These are phyloP conservation scores for Colletotrichum sp. DNA, from an alignment of 2,329 filamentous ascomycete species.

Conservation along the genomic window DNA sequence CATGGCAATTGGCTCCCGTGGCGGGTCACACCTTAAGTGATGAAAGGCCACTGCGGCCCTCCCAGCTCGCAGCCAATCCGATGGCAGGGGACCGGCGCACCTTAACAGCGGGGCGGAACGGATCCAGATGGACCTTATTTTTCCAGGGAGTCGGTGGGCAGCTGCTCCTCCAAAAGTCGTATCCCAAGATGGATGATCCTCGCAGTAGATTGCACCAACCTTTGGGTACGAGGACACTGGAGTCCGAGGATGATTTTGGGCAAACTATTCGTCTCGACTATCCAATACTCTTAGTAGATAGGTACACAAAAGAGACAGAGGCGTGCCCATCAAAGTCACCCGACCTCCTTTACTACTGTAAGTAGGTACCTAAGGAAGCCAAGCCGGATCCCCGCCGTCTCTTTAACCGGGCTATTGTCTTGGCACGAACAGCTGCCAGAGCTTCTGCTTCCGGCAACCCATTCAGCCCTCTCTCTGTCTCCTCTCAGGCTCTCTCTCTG, in stretches of 20 bases:
- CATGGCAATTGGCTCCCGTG: neutral
- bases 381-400: conserved; percentile 6
- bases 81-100: neutral
- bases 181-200: neutral
- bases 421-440: conserved; percentile 3
- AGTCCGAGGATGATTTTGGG: neutral
- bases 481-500: neutral
- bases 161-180: neutral
- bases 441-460: neutral
- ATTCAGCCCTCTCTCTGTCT: neutral
- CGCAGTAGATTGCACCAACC: neutral
- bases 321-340: neutral
- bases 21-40: neutral
- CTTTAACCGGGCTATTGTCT: neutral
- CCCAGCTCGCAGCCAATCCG: neutral
- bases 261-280: neutral
- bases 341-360: neutral
- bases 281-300: neutral
- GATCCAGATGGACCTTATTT: conserved; percentile 8
- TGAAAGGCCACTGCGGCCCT: neutral
- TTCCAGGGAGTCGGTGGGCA: neutral
- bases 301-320: neutral
- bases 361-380: neutral
- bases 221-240: neutral
- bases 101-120: conserved; percentile 1